Conservation (phyloP, 1,284 basidiomycete species). For the Ceratorhiza oryzae-sativae region DNA sequence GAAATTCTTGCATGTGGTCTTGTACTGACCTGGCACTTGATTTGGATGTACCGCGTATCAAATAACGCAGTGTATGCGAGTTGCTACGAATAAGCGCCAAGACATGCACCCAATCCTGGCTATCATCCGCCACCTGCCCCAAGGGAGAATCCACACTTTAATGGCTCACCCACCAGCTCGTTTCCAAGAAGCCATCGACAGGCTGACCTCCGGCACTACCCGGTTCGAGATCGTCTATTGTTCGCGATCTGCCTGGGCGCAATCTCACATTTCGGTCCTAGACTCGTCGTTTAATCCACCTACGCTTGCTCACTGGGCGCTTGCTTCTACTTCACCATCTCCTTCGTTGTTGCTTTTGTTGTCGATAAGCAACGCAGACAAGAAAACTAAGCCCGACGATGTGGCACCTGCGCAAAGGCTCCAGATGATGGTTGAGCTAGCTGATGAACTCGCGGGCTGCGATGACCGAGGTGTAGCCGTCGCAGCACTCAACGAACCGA, state of each 20-base stretch:
- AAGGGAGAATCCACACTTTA: background rate
- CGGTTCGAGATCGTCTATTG: constrained; percentile 47
- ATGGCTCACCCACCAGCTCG: background rate
- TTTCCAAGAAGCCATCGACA: constrained; percentile 12
- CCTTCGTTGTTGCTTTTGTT: constrained; percentile 82
- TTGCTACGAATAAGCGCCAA: constrained; percentile 13
- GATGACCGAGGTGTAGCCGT: constrained; percentile 69
- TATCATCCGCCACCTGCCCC: background rate
- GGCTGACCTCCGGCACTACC: constrained; percentile 13
- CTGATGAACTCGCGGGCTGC: constrained; percentile 57
- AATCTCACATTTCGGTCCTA: constrained; percentile 58
- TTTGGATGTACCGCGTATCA: too few relatives aligned
- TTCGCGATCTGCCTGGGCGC: constrained; percentile 47
- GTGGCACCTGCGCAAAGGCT: constrained; percentile 76
- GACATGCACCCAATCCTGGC: background rate
- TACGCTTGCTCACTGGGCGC: constrained; percentile 82
- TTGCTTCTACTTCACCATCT: constrained; percentile 65
- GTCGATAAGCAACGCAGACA: constrained; percentile 91
- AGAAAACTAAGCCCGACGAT: constrained; percentile 73
- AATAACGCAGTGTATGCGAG: too few relatives aligned
- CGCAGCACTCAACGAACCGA: constrained; percentile 85
- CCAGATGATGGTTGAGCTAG: constrained; percentile 81
- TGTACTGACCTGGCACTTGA: too few relatives aligned
- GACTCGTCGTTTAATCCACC: constrained; percentile 98
- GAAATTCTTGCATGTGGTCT: too few relatives aligned